Base-by-base conservation (phyloP, 345 rosid genomes). In the Cardamine chenopodiifolia region DNA sequence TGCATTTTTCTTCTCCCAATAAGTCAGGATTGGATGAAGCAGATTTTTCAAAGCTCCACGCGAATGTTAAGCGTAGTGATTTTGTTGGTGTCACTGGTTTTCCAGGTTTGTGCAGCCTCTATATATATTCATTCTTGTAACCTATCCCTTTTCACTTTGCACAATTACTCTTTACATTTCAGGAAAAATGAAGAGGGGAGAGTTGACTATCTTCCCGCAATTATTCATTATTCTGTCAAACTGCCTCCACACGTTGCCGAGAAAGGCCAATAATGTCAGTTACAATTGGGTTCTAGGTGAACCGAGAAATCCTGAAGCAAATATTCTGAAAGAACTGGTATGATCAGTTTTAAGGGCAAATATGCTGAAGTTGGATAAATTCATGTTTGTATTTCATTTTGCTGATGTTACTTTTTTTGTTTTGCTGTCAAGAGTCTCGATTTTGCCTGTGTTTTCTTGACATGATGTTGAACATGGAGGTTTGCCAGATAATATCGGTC, bases 171-270 rank as follows among this genome's bases (percentile, higher is more conserved):
- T n/a, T 75, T 39, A 12, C 1, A 9, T 29, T 65, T 59, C 81
- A 92, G 99, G 98, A 64, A 96, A 92, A 83, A 88, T 90, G 50
- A 92, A 90, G 78, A 89, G 88, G 29, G 96, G 98, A n/a, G 99
- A 96, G 79, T 81, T 96, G 74, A 96, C 91, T 82, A 84, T 96
- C 45, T 89, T 89, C 59, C 98, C 99, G 3, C 72, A 29, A 67
- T 75, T 85, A 15, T 88, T 96, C 62, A 19, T 62, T 2, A 87
- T 85, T 39, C 74, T 96, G 58, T 96, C 99, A 18, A 93, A 96
- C 80, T 92, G 98, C 86, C 90, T 92, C 62, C 97, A 96, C 73
- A 92, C 90, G 99, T 82, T 96, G 95, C 98, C 99, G 0, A 87
- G 78, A 32, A 83, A 50, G 77, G 77, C 86, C 49, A 34, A 20